These are phyloP conservation scores for Backusella circina DNA, from an alignment of 192 early-diverging fungal genomes.

Conservation along the genomic window DNA sequence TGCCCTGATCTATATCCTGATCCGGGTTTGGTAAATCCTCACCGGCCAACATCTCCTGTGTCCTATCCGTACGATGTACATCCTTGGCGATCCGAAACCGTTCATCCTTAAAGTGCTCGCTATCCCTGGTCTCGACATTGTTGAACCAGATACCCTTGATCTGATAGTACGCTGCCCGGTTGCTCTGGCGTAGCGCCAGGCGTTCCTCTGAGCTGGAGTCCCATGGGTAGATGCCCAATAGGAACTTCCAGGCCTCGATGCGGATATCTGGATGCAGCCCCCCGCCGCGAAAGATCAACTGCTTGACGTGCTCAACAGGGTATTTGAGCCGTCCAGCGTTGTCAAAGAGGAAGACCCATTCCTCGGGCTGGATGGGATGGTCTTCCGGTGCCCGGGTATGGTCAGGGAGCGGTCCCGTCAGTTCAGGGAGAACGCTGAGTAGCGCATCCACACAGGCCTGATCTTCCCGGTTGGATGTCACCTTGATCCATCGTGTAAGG, in stretches of 20 bases:
- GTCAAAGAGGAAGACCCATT: conserved; percentile 68
- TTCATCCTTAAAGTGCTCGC: conserved; percentile 59
- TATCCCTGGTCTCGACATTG: conserved; percentile 48
- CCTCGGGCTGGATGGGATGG: conserved; percentile 57
- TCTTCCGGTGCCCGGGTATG: conserved; percentile 26
- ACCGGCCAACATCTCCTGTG: conserved; percentile 73
- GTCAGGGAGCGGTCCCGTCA: neutral
- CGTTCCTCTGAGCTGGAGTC: conserved; percentile 74
- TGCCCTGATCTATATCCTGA: conserved; percentile 43
- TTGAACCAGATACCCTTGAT: conserved; percentile 70
- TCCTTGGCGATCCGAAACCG: conserved; percentile 80
- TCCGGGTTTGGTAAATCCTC: conserved; percentile 54
- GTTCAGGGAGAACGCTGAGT: neutral
- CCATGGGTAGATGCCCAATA: conserved; percentile 84
- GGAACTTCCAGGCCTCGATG: conserved; percentile 87
- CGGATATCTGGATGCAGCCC: conserved; percentile 83
- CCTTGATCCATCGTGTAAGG: conserved; percentile 55
- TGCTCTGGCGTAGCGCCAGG: conserved; percentile 44
- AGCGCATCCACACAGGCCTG: neutral
- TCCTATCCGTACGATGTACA: conserved; percentile 91
- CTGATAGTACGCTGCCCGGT: conserved; percentile 57
- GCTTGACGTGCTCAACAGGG: conserved; percentile 47
- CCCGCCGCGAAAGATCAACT: conserved; percentile 66
- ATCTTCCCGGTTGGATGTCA: neutral
- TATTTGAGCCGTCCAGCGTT: conserved; percentile 43